Evolutionary conservation across 768 basidiomycete genomes (phyloP).

Genomic region (Neoboletus magnificus): DNA sequence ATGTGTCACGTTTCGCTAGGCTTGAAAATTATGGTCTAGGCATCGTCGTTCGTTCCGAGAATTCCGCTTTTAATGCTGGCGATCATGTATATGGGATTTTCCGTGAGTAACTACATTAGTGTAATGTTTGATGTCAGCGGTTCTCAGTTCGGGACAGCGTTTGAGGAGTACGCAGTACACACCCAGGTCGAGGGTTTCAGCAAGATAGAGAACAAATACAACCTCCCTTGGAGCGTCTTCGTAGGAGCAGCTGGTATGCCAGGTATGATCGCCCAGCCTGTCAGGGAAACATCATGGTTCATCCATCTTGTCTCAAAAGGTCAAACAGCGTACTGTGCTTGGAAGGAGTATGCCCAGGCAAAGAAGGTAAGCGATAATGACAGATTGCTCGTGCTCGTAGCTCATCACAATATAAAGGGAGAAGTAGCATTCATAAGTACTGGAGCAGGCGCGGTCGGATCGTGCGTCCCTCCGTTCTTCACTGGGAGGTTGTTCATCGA

Average conservation of each 20-base stretch:
- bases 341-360: slow-evolving; percentile 19
- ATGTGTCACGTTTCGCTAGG: neutral
- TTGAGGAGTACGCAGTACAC: slow-evolving; percentile 17
- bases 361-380: slow-evolving; percentile 20
- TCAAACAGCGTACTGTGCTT: slow-evolving; percentile 20
- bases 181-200: neutral
- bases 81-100: slow-evolving; percentile 26
- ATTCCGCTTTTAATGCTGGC: neutral
- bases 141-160: slow-evolving; percentile 36
- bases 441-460: slow-evolving; percentile 52
- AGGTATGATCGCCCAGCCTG: slow-evolving; percentile 9
- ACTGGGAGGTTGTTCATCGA: neutral
- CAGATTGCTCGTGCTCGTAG: no score
- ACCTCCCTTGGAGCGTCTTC: slow-evolving; percentile 30
- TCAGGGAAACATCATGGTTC: slow-evolving; percentile 1
- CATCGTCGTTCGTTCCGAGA: slow-evolving; percentile 22
- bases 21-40: slow-evolving; percentile 39
- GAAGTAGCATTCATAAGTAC: slow-evolving; percentile 47
- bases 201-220: slow-evolving; percentile 26
- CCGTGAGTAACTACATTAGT: slow-evolving; percentile 34
- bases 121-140: slow-evolving; percentile 35
- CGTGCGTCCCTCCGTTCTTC: slow-evolving; percentile 35
- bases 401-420: slow-evolving; percentile 30
- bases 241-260: slow-evolving; percentile 33
- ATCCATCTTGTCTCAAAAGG: slow-evolving; percentile 11